phyloP scores from a whole-genome alignment of 495 filamentous ascomycete genomes.

The Acidomyces sp. region DNA sequence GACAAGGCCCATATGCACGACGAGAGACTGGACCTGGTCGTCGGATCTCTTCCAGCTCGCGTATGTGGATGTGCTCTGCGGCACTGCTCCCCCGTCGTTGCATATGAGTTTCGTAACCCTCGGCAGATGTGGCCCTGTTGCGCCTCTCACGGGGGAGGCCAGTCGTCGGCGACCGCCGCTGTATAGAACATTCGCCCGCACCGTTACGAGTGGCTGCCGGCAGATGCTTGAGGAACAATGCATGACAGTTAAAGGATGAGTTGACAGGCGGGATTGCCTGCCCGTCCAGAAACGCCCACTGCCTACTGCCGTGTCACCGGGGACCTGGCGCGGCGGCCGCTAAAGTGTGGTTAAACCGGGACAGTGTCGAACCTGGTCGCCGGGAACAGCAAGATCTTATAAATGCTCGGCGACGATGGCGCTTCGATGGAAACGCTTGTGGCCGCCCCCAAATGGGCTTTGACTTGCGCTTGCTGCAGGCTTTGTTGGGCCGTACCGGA shows the following conservation, averaged over 20 bases:
- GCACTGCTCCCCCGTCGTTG: too few relatives aligned
- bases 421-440: too few relatives aligned
- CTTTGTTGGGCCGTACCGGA: too few relatives aligned
- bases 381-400: neutral
- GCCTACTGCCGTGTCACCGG: neutral
- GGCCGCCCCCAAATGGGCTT: too few relatives aligned
- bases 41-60: neutral
- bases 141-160: too few relatives aligned
- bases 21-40: neutral
- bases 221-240: slow-evolving; percentile 1
- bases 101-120: neutral
- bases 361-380: neutral
- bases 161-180: neutral
- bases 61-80: too few relatives aligned
- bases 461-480: too few relatives aligned
- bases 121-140: neutral
- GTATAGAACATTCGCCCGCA: neutral
- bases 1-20: neutral
- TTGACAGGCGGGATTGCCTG: slow-evolving; percentile 4
- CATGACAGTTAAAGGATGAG: slow-evolving; percentile 4
- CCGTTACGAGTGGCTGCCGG: slow-evolving; percentile 1
- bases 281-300: neutral
- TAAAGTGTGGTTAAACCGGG: neutral
- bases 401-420: too few relatives aligned
- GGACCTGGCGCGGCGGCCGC: neutral